phyloP scores from a whole-genome alignment of 176 grass and related monocot species.

The Panicum miliaceum region DNA sequence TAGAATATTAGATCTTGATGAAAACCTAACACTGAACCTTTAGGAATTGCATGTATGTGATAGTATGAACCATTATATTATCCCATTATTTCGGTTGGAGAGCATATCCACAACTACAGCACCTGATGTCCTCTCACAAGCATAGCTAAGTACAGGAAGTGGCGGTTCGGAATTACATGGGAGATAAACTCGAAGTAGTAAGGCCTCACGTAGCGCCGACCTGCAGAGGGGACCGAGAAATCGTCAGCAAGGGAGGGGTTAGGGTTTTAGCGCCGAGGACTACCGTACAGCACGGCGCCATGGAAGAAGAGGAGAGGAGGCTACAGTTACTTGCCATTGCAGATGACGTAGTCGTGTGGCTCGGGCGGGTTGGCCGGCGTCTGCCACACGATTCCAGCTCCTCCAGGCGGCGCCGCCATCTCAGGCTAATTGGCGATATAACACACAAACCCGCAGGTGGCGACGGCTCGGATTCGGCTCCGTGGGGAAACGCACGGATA shows the following conservation, averaged over 20 bases:
- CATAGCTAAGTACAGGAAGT: background rate
- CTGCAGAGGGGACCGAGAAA: conserved; percentile 28
- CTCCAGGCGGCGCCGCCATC: conserved; percentile 43
- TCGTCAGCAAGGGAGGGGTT: background rate
- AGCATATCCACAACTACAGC: background rate
- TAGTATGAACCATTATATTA: background rate
- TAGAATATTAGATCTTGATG: background rate
- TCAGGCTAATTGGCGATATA: background rate
- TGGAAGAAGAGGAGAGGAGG: background rate
- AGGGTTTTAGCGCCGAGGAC: conserved; percentile 25
- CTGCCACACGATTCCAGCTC: conserved; percentile 84
- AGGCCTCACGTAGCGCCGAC: conserved; percentile 86
- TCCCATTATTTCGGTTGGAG: background rate
- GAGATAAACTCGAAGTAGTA: conserved; percentile 98
- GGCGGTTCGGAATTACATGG: conserved; percentile 55
- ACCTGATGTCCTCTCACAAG: background rate
- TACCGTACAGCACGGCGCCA: background rate
- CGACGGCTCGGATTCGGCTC: background rate
- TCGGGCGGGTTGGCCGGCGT: conserved; percentile 82
- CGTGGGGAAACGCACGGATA: no score
- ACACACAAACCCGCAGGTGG: background rate
- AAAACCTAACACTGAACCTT: background rate
- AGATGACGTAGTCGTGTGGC: conserved; percentile 78
- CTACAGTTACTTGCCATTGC: conserved; percentile 49
- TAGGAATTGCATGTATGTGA: background rate